Base-by-base conservation (phyloP, 2,329 filamentous ascomycete genomes). In the Aspergillus fijiensis region DNA sequence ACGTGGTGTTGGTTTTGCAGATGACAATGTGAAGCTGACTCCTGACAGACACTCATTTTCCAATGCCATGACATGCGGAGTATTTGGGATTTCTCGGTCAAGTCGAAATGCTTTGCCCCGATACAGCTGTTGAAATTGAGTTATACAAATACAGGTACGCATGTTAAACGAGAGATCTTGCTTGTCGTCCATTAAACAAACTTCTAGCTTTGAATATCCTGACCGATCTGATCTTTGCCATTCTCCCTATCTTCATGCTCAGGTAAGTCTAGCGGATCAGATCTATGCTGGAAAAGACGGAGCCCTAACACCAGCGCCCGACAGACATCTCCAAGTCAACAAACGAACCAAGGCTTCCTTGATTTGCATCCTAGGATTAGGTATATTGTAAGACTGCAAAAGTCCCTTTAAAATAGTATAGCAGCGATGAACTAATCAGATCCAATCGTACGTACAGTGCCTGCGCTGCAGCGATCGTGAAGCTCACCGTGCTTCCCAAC, bases 61-160 rank as follows among this genome's bases (percentile, higher is more conserved):
- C 81, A 84, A 60, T 84, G 82, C 52, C 76, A 74, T 5, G 74
- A 83, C 48, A 68, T 84, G 1, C 72, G 76, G 5, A 61, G 78
- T 0, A 73, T 77, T 29, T 84, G 81, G 81, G 79, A 84, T 61
- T 49, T 45, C 0, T 67, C 65, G 0, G 70, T 79, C 2, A 66
- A 74, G 10, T 69, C 74, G 0, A 75, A 70, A 1, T 84, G 82
- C 62, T 84, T 80, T 76, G 59, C 70, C 0, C 60, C 67, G 5
- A 51, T 53, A 1, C 80, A 77, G 0, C 69, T 83, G 5, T 72
- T 79, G 31, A 72, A 66, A 0, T 69, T 84, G 2, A 76, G 77
- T 11, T 82, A 81, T 60, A 75, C 76, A 21, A 80, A 81, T 62
- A 68, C 71, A 5, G 56, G 68, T 70, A 57, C 49, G 62, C 35